A percentile compares a stretch with the other conserved stretches of the same genome.
Evolutionary conservation across 208 protist genomes (phyloP).

Genomic region (Crithidia expoeki): DNA sequence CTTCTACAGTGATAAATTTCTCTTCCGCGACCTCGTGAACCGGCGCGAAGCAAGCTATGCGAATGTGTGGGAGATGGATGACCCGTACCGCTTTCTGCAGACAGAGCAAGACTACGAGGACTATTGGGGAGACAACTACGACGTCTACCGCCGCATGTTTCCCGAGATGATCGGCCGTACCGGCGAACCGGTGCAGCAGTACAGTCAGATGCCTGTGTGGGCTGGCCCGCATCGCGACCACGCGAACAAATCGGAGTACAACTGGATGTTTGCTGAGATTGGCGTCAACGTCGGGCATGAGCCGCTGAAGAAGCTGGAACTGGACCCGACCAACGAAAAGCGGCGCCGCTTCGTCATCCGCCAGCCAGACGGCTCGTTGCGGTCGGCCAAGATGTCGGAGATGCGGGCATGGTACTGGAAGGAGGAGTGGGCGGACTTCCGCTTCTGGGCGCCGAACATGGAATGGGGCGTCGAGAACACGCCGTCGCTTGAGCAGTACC

Average conservation of each 20-base stretch:
- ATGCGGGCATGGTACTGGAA: conserved; percentile 96
- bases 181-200: conserved; percentile 93
- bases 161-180: conserved; percentile 93
- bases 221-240: conserved; percentile 90
- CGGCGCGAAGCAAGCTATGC: conserved; percentile 93
- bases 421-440: conserved; percentile 95
- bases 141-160: conserved; percentile 93
- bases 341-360: conserved; percentile 91
- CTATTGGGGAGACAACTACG: conserved; percentile 96
- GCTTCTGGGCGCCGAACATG: conserved; percentile 94
- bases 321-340: conserved; percentile 94
- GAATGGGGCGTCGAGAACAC: conserved; percentile 94
- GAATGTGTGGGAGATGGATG: conserved; percentile 95
- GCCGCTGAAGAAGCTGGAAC: conserved; percentile 91
- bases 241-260: conserved; percentile 92
- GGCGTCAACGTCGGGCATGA: conserved; percentile 94
- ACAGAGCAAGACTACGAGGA: conserved; percentile 94
- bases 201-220: conserved; percentile 93
- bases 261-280: conserved; percentile 96
- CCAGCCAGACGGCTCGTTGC: conserved; percentile 92
- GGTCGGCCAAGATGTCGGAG: conserved; percentile 95
- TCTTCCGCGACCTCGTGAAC: conserved; percentile 93
- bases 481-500: conserved; percentile 91
- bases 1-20: conserved; percentile 94
- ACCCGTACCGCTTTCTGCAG: conserved; percentile 94